Evolutionary conservation across 768 basidiomycete genomes (phyloP).

Genomic region (Suillus discolor): DNA sequence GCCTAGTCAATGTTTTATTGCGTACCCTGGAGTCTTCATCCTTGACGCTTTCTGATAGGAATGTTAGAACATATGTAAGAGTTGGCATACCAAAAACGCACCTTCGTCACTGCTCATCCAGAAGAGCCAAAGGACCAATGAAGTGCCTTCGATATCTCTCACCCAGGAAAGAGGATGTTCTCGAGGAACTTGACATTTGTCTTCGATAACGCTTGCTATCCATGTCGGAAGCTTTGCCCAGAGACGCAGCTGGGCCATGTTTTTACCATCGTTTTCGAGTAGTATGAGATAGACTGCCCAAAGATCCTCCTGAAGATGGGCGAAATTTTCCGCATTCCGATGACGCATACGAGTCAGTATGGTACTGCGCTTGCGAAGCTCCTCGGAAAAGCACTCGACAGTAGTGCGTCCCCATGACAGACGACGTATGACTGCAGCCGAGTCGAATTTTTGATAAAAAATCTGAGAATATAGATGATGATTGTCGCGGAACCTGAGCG

Average conservation of each 20-base stretch:
- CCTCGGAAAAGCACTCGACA: slow-evolving; percentile 39
- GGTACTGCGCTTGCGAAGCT: slow-evolving; percentile 45
- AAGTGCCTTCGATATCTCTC: slow-evolving; percentile 36
- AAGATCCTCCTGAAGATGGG: slow-evolving; percentile 40
- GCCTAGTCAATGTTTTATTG: slow-evolving; percentile 29
- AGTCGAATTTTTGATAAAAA: slow-evolving; percentile 49
- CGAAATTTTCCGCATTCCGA: slow-evolving; percentile 17
- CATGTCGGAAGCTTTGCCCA: slow-evolving; percentile 43
- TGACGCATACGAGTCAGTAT: slow-evolving; percentile 45
- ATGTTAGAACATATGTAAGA: slow-evolving; percentile 16
- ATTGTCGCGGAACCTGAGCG: slow-evolving; percentile 39
- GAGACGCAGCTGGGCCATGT: slow-evolving; percentile 42
- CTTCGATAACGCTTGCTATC: slow-evolving; percentile 21
- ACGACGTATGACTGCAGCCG: slow-evolving; percentile 40
- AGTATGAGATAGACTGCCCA: slow-evolving; percentile 60
- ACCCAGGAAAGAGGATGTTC: slow-evolving; percentile 15
- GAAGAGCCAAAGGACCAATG: slow-evolving; percentile 46
- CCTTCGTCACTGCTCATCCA: slow-evolving; percentile 49
- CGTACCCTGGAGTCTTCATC: slow-evolving; percentile 32
- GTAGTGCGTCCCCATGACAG: slow-evolving; percentile 40
- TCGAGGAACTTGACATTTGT: slow-evolving; percentile 21
- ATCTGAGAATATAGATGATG: slow-evolving; percentile 44
- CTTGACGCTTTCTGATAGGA: slow-evolving; percentile 33
- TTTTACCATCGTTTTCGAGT: slow-evolving; percentile 52
- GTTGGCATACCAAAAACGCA: slow-evolving; percentile 20